Base-by-base conservation (phyloP, 2,329 filamentous ascomycete genomes). In the Cytospora mali region DNA sequence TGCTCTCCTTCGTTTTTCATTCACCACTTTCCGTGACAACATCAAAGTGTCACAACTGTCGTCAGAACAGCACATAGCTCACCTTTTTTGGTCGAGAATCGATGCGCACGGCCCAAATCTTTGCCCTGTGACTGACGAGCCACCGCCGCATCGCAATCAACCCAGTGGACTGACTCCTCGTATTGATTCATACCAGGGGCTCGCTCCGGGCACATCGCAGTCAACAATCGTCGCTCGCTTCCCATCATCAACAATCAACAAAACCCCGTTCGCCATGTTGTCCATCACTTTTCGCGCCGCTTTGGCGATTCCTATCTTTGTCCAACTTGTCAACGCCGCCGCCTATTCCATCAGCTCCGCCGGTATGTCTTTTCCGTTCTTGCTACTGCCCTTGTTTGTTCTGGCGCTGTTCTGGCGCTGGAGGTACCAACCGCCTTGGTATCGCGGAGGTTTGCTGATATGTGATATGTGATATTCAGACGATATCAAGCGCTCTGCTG, bases 401-500 rank as follows among this genome's bases (percentile, higher is more conserved):
- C 49, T 52, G 54, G 49, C 53, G 58, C 54, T 46, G n/a, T n/a
- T n/a, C n/a, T n/a, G n/a, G n/a, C n/a, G n/a, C n/a, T n/a, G n/a
- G 42, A 35, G 42, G 6, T 42, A n/a, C 53, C 25, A 42, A 35
- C n/a, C 31, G 55, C 51, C 42, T 54, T 46, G 56, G 53, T 61
- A 31, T 49, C 35, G 53, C 35, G 56, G 21, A 18, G 28, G 28
- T 29, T 18, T 28, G 29, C 64, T 65, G 56, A 62, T 56, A 31
- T 48, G 9, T 46, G 56, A 62, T 56, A 31, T 48, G 9, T 46
- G 16, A 39, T 13, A 6, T n/a, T 6, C 25, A 84, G 82, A 73
- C 3, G 78, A 79, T 11, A 82, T 84, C 66, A 79, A 76, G 51
- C 56, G 73, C 3, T 76, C 80, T 0, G 80, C 82, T n/a, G 71